Percentiles rank a stretch among this genome's conserved stretches.
These are phyloP conservation scores for Neurospora pannonica DNA, from an alignment of 495 filamentous ascomycete species.

Conservation along the genomic window DNA sequence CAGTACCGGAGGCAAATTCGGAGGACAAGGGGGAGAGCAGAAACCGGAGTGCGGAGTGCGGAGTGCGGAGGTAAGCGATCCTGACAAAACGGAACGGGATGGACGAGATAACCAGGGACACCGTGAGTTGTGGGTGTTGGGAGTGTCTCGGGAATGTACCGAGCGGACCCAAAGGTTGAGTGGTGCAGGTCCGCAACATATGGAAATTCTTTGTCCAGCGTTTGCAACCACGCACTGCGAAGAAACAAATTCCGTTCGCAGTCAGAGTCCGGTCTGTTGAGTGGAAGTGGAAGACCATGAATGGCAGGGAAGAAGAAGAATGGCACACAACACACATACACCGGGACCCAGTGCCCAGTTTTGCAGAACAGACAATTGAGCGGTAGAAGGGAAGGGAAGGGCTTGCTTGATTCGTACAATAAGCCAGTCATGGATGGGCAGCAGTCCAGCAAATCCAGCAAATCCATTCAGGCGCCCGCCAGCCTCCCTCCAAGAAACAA, in stretches of 20 bases:
- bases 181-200: not conserved
- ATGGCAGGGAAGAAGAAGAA: not conserved
- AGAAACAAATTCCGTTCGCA: slow-evolving; percentile 20
- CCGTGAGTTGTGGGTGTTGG: not conserved
- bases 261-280: not conserved
- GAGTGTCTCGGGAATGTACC: slow-evolving; percentile 37
- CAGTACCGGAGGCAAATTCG: not conserved
- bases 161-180: slow-evolving; percentile 14
- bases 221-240: slow-evolving; percentile 19
- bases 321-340: not conserved
- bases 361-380: not conserved
- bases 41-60: not conserved
- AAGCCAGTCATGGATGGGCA: not conserved
- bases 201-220: slow-evolving; percentile 23
- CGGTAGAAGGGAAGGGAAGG: not conserved
- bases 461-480: not conserved
- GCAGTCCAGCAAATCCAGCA: not conserved
- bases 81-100: not conserved
- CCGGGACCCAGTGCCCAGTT: slow-evolving; percentile 1
- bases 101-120: not conserved
- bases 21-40: not conserved
- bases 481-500: not conserved
- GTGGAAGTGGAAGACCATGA: not conserved
- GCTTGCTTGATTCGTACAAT: not conserved
- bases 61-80: slow-evolving; percentile 16